Base-by-base conservation (phyloP, 345 rosid genomes). In the Hibiscus tridactylites region DNA sequence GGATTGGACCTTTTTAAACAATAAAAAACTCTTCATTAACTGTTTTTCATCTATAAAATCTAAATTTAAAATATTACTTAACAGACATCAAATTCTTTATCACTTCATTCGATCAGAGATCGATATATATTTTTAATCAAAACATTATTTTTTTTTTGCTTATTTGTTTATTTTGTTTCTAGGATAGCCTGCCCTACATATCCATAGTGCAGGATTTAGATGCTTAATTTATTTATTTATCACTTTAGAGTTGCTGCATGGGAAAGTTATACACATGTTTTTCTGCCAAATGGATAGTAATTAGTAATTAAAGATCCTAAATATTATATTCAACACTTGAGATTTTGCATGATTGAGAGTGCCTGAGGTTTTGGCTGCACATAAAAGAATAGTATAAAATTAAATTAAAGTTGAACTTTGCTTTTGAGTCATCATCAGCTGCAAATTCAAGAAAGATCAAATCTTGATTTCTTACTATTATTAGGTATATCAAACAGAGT, bases 291-390 rank as follows among this genome's bases (percentile, higher is more conserved):
- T 65, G 70, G 9, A 33, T 11, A 24, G 56, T 65, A 65, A 42
- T 21, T 16, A 31, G 31, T 28, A 28, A 4, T 31, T 31, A 63
- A 63, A 63, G 8, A 64, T 4, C n/a, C 31, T 35, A 2, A 64
- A 65, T 65, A 65, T 21, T 6, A 44, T 13, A 54, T 54, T 65
- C 19, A 13, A 65, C 4, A 24, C 10, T 46, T 65, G 54, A 44
- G 70, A 65, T 65, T 42, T 65, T 46, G 70, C 70, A 24, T 65
- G 49, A 35, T 62, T 62, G 4, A 9, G 59, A 53, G 6, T 53
- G 9, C 10, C 10, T 54, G 1, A 54, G 59, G 2, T 7, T 54
- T 7, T 15, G 26, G 5, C 11, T 4, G 61, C 61, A 10, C 9
- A 57, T 4, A 3, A 24, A 57, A 24, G 6, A 24, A 57, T 21